Evolutionary conservation across 192 early-diverging fungal genomes (phyloP), one percentile per base, ranked within the genome.

Genomic region (Coemansia sp.): DNA sequence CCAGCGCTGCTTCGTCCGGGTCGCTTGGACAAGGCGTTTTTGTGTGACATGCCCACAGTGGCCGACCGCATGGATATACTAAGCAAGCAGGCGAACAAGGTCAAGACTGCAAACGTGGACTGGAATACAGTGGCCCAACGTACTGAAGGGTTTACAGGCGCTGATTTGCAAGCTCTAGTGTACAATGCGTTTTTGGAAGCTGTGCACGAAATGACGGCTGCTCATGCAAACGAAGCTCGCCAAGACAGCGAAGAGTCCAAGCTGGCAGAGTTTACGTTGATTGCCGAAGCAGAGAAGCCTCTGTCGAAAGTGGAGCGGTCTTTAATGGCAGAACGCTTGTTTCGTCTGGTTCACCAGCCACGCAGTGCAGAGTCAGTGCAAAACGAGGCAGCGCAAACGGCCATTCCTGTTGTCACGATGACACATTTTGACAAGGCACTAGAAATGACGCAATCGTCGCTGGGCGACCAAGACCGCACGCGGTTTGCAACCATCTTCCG

Each of bases 181-280:
- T 97, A 97, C 67, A 93, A 92, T 68, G 94, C 94, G 0, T 92
- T 95, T 47, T 82, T 99, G 39, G 92, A 92, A 61, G 87, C 93
- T 0, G 90, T 97, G 62, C 94, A 96, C 54, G 88, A 87, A 14
- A 70, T 57, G 45, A 17, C 68, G 3, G 26, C 59, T 29, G 55
- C 35, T 37, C 26, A 53, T 17, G 31, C 35, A 10, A 17, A 11
- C 1, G 21, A 17, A 26, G 57, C 41, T 6, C 26, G 21, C 12
- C 6, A n/a, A 2, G 57, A n/a, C 17, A 19, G 11, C 31, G 57
- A 26, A 2, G 52, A 62, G 6, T 6, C 27, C 17, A 59, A 51
- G 43, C 57, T 41, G 7, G 59, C 66, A 0, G 67, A 74, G 21
- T 69, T 72, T 39, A 52, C 64, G 25, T 31, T 64, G 17, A 22